Evolutionary conservation across 1,284 basidiomycete genomes (phyloP), one percentile per base, ranked within the genome.

Genomic region (Sanguinoderma infundibulare): DNA sequence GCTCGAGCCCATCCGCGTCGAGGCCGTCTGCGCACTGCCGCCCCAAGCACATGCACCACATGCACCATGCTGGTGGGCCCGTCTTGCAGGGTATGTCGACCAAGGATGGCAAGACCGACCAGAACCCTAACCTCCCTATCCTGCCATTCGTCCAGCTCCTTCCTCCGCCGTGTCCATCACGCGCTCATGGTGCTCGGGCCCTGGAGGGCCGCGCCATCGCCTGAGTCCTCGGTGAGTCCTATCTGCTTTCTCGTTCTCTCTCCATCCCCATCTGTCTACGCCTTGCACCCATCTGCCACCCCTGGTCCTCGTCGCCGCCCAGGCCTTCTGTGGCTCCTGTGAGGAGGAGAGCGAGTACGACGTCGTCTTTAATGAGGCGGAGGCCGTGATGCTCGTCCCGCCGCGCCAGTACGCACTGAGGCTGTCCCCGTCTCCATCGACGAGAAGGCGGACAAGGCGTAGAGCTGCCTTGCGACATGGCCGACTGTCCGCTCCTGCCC

Each of bases 161-260:
- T 90, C 80, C 63, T 82, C 55, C 75, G n/a, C n/a, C n/a, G n/a
- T n/a, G n/a, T n/a, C n/a, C n/a, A n/a, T n/a, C n/a, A n/a, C n/a
- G n/a, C n/a, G 73, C 47, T 92, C 58, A 84, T 85, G 78, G 74
- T 83, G 5, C 82, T 93, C 17, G 89, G 90, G n/a, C 84, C 85
- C 24, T 92, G 90, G 91, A 93, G 74, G 89, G 89, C 54, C 81
- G 90, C 55, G 84, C 85, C 12, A 85, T 92, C 15, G 87, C 91
- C 5, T 93, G 92, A 62, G 90, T 92, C 60, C 81, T 93, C 20
- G 91, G 90, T 90, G 64, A 67, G 85, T 74, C 54, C 36, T 53
- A 42, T 61, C 30, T 28, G 20, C 15, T 46, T 55, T n/a, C 42
- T 10, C 26, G 35, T n/a, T 20, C 26, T n/a, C 10, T n/a, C 46